A percentile compares a stretch with the other conserved stretches of the same genome.
phyloP scores from a whole-genome alignment of 2,329 filamentous ascomycete genomes.

The Monosporascus sp. region DNA sequence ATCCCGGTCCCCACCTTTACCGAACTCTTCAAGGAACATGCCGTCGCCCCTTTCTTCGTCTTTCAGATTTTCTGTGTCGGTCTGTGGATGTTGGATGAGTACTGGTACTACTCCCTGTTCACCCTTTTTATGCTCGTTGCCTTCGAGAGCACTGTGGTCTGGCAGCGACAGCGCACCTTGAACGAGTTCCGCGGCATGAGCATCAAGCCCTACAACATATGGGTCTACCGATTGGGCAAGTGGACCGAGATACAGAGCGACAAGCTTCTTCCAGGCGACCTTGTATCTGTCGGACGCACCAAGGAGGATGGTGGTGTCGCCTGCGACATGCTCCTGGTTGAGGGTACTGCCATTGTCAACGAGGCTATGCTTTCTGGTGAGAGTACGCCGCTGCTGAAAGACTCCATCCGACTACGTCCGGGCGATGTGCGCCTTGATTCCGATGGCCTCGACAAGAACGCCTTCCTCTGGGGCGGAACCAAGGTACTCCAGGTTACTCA shows the following conservation, averaged over 20 bases:
- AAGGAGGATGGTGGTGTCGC: conserved; percentile 97
- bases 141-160: conserved; percentile 98
- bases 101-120: conserved; percentile 99
- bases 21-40: conserved; percentile 96
- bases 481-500: conserved; percentile 96
- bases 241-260: conserved; percentile 90
- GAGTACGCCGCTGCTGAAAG: conserved; percentile 93
- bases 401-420: conserved; percentile 87
- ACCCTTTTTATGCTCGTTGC: conserved; percentile 97
- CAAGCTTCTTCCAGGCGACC: conserved; percentile 84
- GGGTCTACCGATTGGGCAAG: conserved; percentile 79
- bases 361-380: conserved; percentile 99
- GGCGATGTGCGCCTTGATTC: conserved; percentile 74
- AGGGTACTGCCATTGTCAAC: conserved; percentile 95
- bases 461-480: conserved; percentile 94
- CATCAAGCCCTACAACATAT: conserved; percentile 96
- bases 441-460: conserved; percentile 92
- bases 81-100: conserved; percentile 97
- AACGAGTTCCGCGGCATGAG: conserved; percentile 98
- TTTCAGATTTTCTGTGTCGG: conserved; percentile 99
- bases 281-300: conserved; percentile 86
- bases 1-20: conserved; percentile 94
- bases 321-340: conserved; percentile 92
- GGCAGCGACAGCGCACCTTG: conserved; percentile 94
- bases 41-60: conserved; percentile 97